Evolutionary conservation across 768 basidiomycete species (phyloP).

Genomic region (Mycena leptocephala): DNA sequence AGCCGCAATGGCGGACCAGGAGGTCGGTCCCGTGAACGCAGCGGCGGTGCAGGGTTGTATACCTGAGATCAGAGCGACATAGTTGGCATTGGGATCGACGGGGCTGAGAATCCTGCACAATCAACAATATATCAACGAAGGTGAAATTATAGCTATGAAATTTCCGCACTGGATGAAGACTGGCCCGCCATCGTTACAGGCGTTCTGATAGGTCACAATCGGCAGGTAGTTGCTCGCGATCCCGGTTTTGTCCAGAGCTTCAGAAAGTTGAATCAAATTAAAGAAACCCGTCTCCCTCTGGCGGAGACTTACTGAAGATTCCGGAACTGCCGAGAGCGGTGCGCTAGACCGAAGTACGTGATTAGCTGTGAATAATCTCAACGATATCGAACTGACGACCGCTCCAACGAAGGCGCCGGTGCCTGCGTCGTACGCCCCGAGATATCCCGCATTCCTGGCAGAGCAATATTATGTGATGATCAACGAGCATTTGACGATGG

Average conservation of each 20-base stretch:
- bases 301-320: constrained; percentile 17
- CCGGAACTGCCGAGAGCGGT: constrained; percentile 2
- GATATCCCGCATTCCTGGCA: constrained; percentile 14
- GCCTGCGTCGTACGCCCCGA: constrained; percentile 11
- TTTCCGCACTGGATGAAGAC: constrained; percentile 13
- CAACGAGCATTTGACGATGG: not conserved
- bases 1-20: constrained; percentile 17
- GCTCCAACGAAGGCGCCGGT: constrained; percentile 8
- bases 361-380: not conserved
- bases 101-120: constrained; percentile 9
- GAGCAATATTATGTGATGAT: not conserved
- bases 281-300: too few relatives aligned
- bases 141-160: not conserved
- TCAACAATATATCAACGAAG: too few relatives aligned
- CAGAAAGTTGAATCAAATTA: not conserved
- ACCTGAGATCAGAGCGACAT: not conserved
- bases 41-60: not conserved
- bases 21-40: not conserved
- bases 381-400: constrained; percentile 6
- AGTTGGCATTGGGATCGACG: not conserved
- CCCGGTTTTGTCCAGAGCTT: constrained; percentile 12
- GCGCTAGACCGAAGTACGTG: not conserved
- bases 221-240: constrained; percentile 17
- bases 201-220: constrained; percentile 9
- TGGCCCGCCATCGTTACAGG: constrained; percentile 21